phyloP scores from a whole-genome alignment of 2,329 filamentous ascomycete genomes.

The Aspergillus novofumigatus region DNA sequence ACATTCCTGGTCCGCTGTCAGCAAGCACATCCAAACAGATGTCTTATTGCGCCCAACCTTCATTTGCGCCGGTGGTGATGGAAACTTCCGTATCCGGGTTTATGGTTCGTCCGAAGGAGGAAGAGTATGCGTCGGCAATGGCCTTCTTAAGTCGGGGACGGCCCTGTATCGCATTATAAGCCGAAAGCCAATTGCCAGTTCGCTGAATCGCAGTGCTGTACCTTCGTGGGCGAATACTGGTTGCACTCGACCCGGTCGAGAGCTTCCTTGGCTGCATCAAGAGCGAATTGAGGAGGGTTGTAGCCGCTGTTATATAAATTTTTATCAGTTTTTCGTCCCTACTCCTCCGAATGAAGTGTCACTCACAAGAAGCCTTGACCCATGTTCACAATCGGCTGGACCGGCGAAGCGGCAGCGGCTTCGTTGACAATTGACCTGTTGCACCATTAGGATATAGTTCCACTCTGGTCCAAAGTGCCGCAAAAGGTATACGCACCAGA shows the following conservation, averaged over 20 bases:
- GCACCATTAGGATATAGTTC: conserved; percentile 10
- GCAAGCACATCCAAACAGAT: background rate
- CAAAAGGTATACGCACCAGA: conserved; percentile 34
- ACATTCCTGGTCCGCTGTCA: conserved; percentile 59
- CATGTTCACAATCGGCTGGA: conserved; percentile 66
- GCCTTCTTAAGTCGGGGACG: conserved; percentile 88
- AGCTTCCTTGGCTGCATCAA: conserved; percentile 85
- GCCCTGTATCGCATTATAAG: conserved; percentile 48
- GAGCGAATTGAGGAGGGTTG: conserved; percentile 85
- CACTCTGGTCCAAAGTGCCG: background rate
- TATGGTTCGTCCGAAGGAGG: conserved; percentile 75
- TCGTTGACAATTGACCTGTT: conserved; percentile 63
- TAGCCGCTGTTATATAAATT: conserved; percentile 57
- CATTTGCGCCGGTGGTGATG: conserved; percentile 69
- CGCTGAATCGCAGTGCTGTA: conserved; percentile 22
- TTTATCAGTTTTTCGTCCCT: background rate
- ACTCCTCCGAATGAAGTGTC: background rate
- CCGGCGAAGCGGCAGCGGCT: conserved; percentile 59
- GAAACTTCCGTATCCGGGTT: conserved; percentile 90
- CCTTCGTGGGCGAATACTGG: conserved; percentile 93
- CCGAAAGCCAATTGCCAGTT: background rate
- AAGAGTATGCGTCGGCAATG: conserved; percentile 86
- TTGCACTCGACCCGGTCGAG: conserved; percentile 93
- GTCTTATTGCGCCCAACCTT: conserved; percentile 31
- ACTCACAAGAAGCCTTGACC: conserved; percentile 59